Percentiles rank a stretch among this genome's conserved stretches.
Evolutionary conservation across 495 filamentous ascomycete genomes (phyloP).

Genomic region (Annulohypoxylon maeteangense): DNA sequence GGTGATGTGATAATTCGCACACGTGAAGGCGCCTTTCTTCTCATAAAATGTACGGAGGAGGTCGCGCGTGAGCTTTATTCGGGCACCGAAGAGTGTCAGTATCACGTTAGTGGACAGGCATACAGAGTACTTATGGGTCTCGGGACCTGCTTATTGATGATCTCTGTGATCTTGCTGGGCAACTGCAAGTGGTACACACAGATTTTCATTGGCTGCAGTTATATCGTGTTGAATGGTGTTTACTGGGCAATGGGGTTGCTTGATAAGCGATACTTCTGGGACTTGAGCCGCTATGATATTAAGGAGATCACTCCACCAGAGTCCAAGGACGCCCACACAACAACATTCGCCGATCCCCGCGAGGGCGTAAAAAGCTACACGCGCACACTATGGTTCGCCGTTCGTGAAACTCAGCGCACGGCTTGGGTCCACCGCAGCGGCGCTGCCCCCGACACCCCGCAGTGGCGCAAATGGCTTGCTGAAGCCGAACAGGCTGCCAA

Average conservation of each 20-base stretch:
- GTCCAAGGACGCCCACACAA: constrained; percentile 45
- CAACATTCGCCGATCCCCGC: constrained; percentile 37
- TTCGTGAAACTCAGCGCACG: constrained; percentile 60
- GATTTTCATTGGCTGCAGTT: constrained; percentile 64
- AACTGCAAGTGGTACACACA: constrained; percentile 71
- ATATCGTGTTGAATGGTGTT: constrained; percentile 68
- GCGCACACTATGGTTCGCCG: constrained; percentile 66
- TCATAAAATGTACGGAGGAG: constrained; percentile 70
- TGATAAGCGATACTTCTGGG: constrained; percentile 60
- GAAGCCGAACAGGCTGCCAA: constrained; percentile 57
- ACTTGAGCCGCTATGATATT: constrained; percentile 57
- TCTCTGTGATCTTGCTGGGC: constrained; percentile 68
- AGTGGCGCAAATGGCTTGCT: constrained; percentile 64
- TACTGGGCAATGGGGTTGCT: constrained; percentile 68
- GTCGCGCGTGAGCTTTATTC: constrained; percentile 72
- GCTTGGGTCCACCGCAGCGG: constrained; percentile 61
- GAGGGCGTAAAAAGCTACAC: constrained; percentile 60
- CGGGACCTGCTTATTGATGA: constrained; percentile 70
- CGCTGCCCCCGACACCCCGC: constrained; percentile 58
- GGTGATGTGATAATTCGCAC: constrained; percentile 72
- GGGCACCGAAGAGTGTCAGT: constrained; percentile 67
- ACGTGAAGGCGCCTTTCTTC: constrained; percentile 68
- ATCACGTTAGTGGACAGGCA: constrained; percentile 55
- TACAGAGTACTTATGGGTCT: constrained; percentile 65
- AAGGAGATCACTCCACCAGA: constrained; percentile 53